phyloP scores from a whole-genome alignment of 1,284 basidiomycete genomes.

The Ceratobasidium theobromae region DNA sequence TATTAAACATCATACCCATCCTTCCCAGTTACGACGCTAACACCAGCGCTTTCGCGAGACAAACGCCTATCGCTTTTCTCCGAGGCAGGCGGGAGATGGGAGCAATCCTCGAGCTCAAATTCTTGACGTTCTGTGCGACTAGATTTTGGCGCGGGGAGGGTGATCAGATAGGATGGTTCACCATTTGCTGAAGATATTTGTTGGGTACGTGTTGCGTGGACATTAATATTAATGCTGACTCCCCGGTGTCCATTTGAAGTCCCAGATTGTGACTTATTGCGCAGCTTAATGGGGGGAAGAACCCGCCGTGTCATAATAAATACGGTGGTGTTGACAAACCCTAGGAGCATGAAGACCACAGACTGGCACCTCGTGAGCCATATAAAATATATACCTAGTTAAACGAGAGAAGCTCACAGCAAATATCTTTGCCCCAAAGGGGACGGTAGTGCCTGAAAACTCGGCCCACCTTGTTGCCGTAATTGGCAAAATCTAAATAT shows the following conservation, averaged over 20 bases:
- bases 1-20: constrained; percentile 11
- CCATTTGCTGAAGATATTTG: constrained; percentile 14
- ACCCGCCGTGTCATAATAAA: constrained; percentile 43
- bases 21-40: constrained; percentile 16
- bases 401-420: constrained; percentile 41
- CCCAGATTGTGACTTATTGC: constrained; percentile 18
- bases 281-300: constrained; percentile 36
- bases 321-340: constrained; percentile 46
- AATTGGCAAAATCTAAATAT: constrained; percentile 14
- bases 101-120: constrained; percentile 21
- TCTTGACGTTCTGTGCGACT: neutral
- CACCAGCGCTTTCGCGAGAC: constrained; percentile 15
- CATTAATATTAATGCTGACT: constrained; percentile 15
- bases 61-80: constrained; percentile 11
- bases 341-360: constrained; percentile 44
- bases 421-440: constrained; percentile 43
- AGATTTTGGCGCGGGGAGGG: constrained; percentile 14
- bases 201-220: constrained; percentile 22
- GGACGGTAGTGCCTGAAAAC: constrained; percentile 37
- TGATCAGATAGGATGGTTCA: constrained; percentile 12
- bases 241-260: constrained; percentile 3
- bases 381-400: neutral
- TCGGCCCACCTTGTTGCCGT: constrained; percentile 21
- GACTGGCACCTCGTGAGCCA: neutral
- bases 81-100: neutral